Evolutionary conservation across 2,329 filamentous ascomycete species (phyloP).

Genomic region (Didymella keratinophila): DNA sequence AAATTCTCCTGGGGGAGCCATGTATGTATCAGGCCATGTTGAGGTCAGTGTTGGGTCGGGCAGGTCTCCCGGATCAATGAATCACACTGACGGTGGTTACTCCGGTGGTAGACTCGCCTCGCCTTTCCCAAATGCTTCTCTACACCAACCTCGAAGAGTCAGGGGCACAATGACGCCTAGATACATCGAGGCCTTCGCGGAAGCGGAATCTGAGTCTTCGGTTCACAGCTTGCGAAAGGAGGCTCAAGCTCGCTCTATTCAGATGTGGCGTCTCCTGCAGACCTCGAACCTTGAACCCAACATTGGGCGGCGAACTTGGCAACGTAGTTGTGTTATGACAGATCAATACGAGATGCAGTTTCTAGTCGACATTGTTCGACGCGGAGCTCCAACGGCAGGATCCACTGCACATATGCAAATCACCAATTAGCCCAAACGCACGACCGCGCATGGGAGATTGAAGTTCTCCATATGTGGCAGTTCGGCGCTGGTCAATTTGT

Average conservation of each 20-base stretch:
- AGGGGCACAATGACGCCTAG: slow-evolving; percentile 11
- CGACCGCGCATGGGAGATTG: slow-evolving; percentile 6
- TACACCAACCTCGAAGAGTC: slow-evolving; percentile 3
- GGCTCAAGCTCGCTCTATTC: not conserved
- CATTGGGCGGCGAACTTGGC: not conserved
- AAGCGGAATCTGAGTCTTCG: slow-evolving; percentile 1
- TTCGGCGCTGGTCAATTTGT: slow-evolving; percentile 1
- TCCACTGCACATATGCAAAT: slow-evolving; percentile 14
- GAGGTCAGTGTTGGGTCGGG: slow-evolving; percentile 1
- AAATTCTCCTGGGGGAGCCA: not conserved
- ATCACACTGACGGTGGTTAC: not conserved
- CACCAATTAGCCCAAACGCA: slow-evolving; percentile 7
- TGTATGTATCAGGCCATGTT: slow-evolving; percentile 6
- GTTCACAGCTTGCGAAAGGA: slow-evolving; percentile 1
- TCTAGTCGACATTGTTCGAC: slow-evolving; percentile 12
- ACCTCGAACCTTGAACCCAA: not conserved
- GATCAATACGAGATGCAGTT: not conserved
- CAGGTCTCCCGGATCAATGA: slow-evolving; percentile 5
- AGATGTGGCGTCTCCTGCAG: not conserved
- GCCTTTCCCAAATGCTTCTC: slow-evolving; percentile 5
- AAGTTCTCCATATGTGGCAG: not conserved
- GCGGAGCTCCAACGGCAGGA: slow-evolving; percentile 7
- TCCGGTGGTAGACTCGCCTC: slow-evolving; percentile 8
- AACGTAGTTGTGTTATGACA: not conserved
- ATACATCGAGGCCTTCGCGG: not conserved